Evolutionary conservation across 1,139 yeast genomes (phyloP).

Genomic region (Geotrichum fermentans): DNA sequence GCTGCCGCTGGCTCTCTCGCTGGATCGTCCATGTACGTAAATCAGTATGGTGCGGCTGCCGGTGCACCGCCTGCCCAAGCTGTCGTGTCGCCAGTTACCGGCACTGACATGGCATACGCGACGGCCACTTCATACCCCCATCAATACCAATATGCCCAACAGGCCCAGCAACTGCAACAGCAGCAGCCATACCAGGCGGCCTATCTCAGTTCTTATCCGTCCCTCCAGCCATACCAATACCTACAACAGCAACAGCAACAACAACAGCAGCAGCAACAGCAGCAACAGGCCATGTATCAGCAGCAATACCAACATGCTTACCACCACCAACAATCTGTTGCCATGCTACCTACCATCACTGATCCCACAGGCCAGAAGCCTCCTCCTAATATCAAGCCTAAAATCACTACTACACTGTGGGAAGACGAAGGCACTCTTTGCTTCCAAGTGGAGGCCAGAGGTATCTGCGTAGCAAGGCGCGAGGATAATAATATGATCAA

Average conservation of each 20-base stretch:
- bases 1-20: slow-evolving; percentile 5
- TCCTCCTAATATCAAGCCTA: slow-evolving; percentile 64
- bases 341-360: slow-evolving; percentile 31
- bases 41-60: slow-evolving; percentile 13
- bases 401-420: slow-evolving; percentile 95
- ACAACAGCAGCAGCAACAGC: slow-evolving; percentile 20
- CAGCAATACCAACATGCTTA: slow-evolving; percentile 23
- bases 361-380: slow-evolving; percentile 55
- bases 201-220: slow-evolving; percentile 7
- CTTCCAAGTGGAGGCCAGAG: slow-evolving; percentile 91
- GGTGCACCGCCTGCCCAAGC: slow-evolving; percentile 5
- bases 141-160: slow-evolving; percentile 16
- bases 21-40: neutral
- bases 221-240: slow-evolving; percentile 19
- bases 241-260: slow-evolving; percentile 19
- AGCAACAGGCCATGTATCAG: slow-evolving; percentile 20
- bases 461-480: slow-evolving; percentile 83
- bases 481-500: slow-evolving; percentile 92
- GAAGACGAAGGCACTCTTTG: slow-evolving; percentile 93
- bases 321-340: slow-evolving; percentile 19
- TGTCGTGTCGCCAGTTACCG: neutral
- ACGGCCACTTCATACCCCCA: slow-evolving; percentile 13
- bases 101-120: slow-evolving; percentile 11
- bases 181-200: slow-evolving; percentile 14
- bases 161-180: slow-evolving; percentile 3